Base-by-base conservation (phyloP, 352 stramenopile species). In the Phytophthora hibernalis region DNA sequence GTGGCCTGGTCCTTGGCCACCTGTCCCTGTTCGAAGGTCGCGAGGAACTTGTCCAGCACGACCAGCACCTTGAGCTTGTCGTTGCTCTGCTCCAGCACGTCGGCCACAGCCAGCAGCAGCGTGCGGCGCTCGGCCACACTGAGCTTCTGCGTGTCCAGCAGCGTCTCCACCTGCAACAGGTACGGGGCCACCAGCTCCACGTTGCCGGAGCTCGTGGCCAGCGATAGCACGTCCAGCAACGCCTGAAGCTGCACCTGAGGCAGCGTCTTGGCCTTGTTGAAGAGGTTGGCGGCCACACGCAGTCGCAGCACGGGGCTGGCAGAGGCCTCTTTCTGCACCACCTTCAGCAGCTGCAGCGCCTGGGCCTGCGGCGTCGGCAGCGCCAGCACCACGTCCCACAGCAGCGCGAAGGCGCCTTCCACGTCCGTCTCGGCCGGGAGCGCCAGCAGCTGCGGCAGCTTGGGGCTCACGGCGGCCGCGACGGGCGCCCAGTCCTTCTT, bases 31-130 rank as follows among this genome's bases (percentile, higher is more conserved):
- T 74, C 57, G 42, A 88, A 91, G 6, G 83, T 91, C 42, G 71
- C 54, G 37, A 94, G 58, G 68, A 89, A 93, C 72, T 92, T 90
- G 31, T 95, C 87, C 12, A 96, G 59, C 53, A 91, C 87, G n/a
- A 70, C 42, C 33, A 95, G 65, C 55, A 83, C 71, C 68, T 90
- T 83, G 61, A 89, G 47, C 61, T 77, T 81, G 52, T 76, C 64
- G n/a, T 82, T 62, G 42, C 64, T 70, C 69, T 85, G 82, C 20
- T 87, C 71, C 33, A 94, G 68, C 50, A 93, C 80, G 54, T 95
- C 76, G 2, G 85, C 83, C 66, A 94, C 89, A 28, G 75, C 65
- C 43, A 94, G 72, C 37, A 90, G 89, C 28, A 96, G 75, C 63
- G 50, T 54, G 54, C 84, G 84, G 43, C 80, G 77, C 52, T 92